Percentiles rank a stretch among this genome's conserved stretches.
These are phyloP conservation scores for Rhizopus sp. DNA, from an alignment of 371 early-diverging fungal genomes.

Conservation along the genomic window DNA sequence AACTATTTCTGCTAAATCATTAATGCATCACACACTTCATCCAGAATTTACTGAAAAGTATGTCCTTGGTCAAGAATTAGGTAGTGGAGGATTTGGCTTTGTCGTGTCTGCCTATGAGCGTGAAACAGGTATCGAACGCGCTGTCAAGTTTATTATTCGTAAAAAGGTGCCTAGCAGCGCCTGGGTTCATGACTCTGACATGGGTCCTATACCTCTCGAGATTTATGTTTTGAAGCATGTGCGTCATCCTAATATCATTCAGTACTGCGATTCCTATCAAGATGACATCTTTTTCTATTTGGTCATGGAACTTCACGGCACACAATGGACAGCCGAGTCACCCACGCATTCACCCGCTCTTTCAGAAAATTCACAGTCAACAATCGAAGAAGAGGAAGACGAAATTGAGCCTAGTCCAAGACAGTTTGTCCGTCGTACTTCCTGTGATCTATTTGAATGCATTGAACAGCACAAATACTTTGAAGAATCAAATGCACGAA, in stretches of 20 bases:
- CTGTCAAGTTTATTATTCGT: conserved; percentile 81
- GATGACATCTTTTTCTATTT: conserved; percentile 69
- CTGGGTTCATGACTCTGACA: conserved; percentile 64
- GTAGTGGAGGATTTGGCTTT: conserved; percentile 83
- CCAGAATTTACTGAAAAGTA: conserved; percentile 58
- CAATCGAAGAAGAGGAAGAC: conserved; percentile 20
- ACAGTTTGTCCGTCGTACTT: conserved; percentile 52
- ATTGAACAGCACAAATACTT: conserved; percentile 70
- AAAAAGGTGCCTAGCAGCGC: conserved; percentile 61
- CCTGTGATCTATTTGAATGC: conserved; percentile 82
- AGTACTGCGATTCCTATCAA: conserved; percentile 66
- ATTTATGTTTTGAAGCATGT: conserved; percentile 71
- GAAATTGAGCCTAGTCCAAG: conserved; percentile 25
- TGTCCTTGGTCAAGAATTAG: conserved; percentile 67
- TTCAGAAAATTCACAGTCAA: conserved; percentile 35
- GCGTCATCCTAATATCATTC: conserved; percentile 70
- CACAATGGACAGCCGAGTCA: conserved; percentile 52
- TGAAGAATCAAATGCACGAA: conserved; percentile 57
- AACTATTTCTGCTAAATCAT: conserved; percentile 46
- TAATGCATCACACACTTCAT: conserved; percentile 45
- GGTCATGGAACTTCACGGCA: conserved; percentile 82
- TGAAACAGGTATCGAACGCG: conserved; percentile 61
- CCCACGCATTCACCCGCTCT: conserved; percentile 31
- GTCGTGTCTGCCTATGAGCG: conserved; percentile 66
- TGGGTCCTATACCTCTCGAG: conserved; percentile 77